Evolutionary conservation across 345 rosid species (phyloP).

Genomic region (Eucalyptus tenuipes): DNA sequence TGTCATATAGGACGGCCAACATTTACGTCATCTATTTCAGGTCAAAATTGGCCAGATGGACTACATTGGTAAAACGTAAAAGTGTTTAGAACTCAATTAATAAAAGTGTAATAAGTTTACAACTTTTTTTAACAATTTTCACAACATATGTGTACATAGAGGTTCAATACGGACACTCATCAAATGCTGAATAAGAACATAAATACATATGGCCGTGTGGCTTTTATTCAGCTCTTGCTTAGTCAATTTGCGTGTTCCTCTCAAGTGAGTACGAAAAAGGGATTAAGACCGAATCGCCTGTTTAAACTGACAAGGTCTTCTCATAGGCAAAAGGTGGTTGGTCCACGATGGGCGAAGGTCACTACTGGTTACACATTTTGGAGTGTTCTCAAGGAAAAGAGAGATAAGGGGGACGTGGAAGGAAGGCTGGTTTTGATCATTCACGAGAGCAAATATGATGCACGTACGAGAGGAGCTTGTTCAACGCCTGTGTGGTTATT

Average conservation of each 20-base stretch:
- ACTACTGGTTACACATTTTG: not conserved
- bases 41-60: not conserved
- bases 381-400: not conserved
- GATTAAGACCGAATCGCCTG: not conserved
- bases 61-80: no score
- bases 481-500: not conserved
- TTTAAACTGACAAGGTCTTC: not conserved
- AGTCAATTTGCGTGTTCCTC: not conserved
- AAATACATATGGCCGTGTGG: not conserved
- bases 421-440: not conserved
- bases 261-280: not conserved
- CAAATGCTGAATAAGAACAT: not conserved
- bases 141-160: not conserved
- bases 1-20: accelerated
- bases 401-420: not conserved
- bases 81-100: no score
- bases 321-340: not conserved
- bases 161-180: not conserved
- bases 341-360: not conserved
- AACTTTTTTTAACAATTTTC: not conserved
- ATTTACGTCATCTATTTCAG: not conserved
- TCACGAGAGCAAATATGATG: not conserved
- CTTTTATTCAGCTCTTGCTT: not conserved
- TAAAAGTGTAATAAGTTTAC: no score
- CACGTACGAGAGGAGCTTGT: not conserved